These are phyloP conservation scores for Phaeosphaeria sp. DNA, from an alignment of 2,329 filamentous ascomycete species.

Conservation along the genomic window DNA sequence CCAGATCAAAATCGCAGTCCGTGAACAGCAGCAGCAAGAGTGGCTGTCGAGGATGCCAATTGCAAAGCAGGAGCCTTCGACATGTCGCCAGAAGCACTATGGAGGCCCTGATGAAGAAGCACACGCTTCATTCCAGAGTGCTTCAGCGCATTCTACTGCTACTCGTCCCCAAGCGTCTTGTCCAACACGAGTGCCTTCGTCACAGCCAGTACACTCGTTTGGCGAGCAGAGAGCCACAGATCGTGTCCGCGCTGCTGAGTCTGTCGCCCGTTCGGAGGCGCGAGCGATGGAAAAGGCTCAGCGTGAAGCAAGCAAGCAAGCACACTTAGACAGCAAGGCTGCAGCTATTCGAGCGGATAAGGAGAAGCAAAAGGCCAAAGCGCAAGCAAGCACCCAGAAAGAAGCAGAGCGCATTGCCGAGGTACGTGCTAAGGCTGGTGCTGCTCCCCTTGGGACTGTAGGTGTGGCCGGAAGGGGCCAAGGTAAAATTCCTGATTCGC, in stretches of 20 bases:
- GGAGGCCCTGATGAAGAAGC: conserved; percentile 1
- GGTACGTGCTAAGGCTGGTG: conserved; percentile 20
- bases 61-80: conserved; percentile 3
- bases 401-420: conserved; percentile 18
- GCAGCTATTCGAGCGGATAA: conserved; percentile 18
- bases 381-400: conserved; percentile 5
- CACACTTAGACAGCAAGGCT: conserved; percentile 13
- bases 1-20: conserved; percentile 14
- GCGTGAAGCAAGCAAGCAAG: conserved; percentile 15
- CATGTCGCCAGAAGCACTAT: neutral
- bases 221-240: neutral
- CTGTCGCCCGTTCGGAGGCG: conserved; percentile 3
- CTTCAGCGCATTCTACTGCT: neutral
- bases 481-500: neutral
- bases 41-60: conserved; percentile 18
- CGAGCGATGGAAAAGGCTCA: conserved; percentile 13
- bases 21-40: conserved; percentile 13
- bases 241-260: conserved; percentile 1
- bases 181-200: neutral
- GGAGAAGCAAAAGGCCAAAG: conserved; percentile 8
- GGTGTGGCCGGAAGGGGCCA: neutral
- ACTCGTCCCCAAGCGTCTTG: neutral
- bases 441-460: conserved; percentile 4
- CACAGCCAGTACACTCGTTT: neutral
- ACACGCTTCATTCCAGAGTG: neutral